Base-by-base conservation (phyloP, 192 early-diverging fungal genomes). In the Umbelopsis sp. region DNA sequence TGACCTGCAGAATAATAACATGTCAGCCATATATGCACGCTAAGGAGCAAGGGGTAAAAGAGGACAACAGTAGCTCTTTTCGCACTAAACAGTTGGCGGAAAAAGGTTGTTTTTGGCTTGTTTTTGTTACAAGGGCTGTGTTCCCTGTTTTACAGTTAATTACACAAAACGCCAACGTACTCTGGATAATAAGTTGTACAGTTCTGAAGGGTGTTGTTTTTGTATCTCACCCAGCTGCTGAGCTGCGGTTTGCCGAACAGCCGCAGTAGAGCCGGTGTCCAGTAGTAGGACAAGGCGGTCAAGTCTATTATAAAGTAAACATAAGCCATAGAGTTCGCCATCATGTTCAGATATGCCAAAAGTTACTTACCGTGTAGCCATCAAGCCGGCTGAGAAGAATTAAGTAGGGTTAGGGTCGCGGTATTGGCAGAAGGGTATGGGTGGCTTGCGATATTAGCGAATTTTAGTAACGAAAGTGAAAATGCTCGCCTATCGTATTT, bases 221-320 rank as follows among this genome's bases (percentile, higher is more conserved):
- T 98, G 96, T 65, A 98, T 92, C 48, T 95, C 93, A 20, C 96
- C 98, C 49, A 99, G 82, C 76, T 99, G 98, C 64, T 93, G 89
- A 6, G 98, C 98, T 13, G 98, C 98, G 15, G 96, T 95, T 37
- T 82, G 78, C 16, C 98, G 76, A 49, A 99, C 93, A 46, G 92
- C 80, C 0, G 90, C 79, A 6, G 95, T 98, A 2, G 95, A 94
- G 23, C 98, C 98, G 8, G 92, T 98, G 71, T 98, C 97, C 44
- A 99, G 82, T 22, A 99, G 87, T 30, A 92, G 86, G 49, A 99
- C 89, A 22, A 99, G 89, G 37, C 97, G 88, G 75, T 99, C 97
- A 64, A 99, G 87, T 75, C 98, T 94, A 53, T 25, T 16, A 2
- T 18, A 10, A 50, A 50, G 33, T n/a, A 30, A 33, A 68, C 10